Base-by-base conservation (phyloP, 1,284 basidiomycete genomes). In the Lentinus polychrous region DNA sequence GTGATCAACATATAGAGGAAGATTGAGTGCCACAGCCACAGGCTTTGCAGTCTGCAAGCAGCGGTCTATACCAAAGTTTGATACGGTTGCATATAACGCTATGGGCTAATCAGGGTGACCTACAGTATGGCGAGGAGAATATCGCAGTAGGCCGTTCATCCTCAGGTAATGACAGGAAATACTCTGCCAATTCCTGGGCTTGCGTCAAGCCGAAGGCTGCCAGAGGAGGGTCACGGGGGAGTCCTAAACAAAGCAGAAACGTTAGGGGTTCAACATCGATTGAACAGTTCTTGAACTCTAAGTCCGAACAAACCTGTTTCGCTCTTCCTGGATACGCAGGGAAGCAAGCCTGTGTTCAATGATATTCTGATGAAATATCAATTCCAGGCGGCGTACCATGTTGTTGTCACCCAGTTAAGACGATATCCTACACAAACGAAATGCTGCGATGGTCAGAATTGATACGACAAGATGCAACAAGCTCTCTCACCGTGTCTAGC, bases 21-120 rank as follows among this genome's bases (percentile, higher is more conserved):
- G 49, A 2, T 70, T 68, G 11, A 93, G 71, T 0, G 76, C 74
- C 43, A 72, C 65, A 7, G 87, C 76, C 1, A 74, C 69, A 0
- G 91, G 90, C 31, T 74, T 67, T 0, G 83, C 67, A 0, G 91
- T 94, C 62, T 93, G 89, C 27, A 93, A 67, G 62, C 91, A 94
- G 22, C 91, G 84, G 67, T 92, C 90, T 86, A 62, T 49, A 8
- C 3, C 12, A 24, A 11, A 44, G 27, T 8, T 37, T 20, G 36
- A 11, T 46, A 43, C 46, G n/a, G 17, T 42, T 45, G 23, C 17
- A 46, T 18, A 45, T 36, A 20, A n/a, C 33, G 37, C 12, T 27
- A 11, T 24, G 10, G 38, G 22, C 23, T 32, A 31, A n/a, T n/a
- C n/a, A n/a, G n/a, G n/a, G n/a, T 17, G 27, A 66, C 80, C 64